phyloP scores from a whole-genome alignment of 352 stramenopile genomes.

The Thraustotheca clavata region DNA sequence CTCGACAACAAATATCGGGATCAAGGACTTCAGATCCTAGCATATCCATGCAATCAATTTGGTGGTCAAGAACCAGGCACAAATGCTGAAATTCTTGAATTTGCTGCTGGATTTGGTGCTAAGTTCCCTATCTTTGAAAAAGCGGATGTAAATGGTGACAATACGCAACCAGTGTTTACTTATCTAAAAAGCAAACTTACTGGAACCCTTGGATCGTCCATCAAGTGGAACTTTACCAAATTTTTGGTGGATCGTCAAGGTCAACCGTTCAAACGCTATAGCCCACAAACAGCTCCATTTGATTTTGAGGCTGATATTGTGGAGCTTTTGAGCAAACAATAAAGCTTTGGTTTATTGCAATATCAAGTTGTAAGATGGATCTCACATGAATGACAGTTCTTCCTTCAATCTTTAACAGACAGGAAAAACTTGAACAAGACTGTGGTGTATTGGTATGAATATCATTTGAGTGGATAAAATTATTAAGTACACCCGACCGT shows the following conservation, averaged over 20 bases:
- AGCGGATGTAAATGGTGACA: constrained; percentile 77
- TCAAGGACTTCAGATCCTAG: constrained; percentile 51
- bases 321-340: constrained; percentile 46
- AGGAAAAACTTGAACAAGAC: not conserved
- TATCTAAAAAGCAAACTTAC: constrained; percentile 75
- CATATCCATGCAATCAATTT: constrained; percentile 86
- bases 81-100: constrained; percentile 46
- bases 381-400: constrained; percentile 4
- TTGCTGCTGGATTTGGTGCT: constrained; percentile 44
- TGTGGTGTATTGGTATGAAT: not conserved
- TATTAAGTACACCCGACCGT: not conserved
- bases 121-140: constrained; percentile 57
- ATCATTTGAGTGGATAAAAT: constrained; percentile 1
- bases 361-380: not conserved
- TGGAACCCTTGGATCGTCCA: constrained; percentile 53
- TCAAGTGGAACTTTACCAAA: constrained; percentile 89
- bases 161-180: constrained; percentile 61
- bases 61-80: constrained; percentile 54
- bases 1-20: constrained; percentile 47
- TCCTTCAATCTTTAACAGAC: not conserved
- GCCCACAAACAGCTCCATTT: constrained; percentile 48
- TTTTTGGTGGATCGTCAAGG: constrained; percentile 84
- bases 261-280: constrained; percentile 59
- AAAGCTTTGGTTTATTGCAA: constrained; percentile 9
- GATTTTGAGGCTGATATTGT: constrained; percentile 77